phyloP scores from a whole-genome alignment of 345 rosid species.

The Turnera subulata region DNA sequence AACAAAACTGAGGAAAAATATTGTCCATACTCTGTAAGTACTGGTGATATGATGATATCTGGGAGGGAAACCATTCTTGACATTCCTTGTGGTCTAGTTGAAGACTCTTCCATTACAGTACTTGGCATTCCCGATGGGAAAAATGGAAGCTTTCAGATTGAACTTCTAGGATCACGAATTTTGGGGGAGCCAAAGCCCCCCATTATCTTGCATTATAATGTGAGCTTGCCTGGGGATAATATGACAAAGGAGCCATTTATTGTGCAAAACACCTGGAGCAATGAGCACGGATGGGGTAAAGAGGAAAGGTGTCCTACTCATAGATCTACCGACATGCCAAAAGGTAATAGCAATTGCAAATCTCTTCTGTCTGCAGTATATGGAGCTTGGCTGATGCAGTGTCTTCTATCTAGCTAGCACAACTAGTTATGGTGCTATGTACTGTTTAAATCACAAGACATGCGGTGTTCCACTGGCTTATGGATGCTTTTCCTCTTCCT shows the following conservation, averaged over 20 bases:
- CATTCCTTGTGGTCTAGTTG: constrained; percentile 71
- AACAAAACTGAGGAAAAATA: constrained; percentile 26
- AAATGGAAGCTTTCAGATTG: constrained; percentile 53
- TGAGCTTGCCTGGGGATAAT: constrained; percentile 55
- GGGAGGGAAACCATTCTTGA: constrained; percentile 39
- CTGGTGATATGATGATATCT: constrained; percentile 21
- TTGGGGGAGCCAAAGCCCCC: constrained; percentile 41
- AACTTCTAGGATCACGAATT: constrained; percentile 46
- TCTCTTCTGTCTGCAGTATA: background rate
- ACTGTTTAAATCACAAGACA: too few species aligned
- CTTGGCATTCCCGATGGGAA: constrained; percentile 65
- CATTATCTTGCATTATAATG: constrained; percentile 56
- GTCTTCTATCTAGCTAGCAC: too few species aligned
- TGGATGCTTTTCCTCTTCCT: too few species aligned
- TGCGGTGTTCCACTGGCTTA: too few species aligned
- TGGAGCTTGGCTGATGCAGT: too few species aligned
- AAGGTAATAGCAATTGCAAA: constrained; percentile 39
- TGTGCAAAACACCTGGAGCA: constrained; percentile 70
- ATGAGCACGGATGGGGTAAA: constrained; percentile 69
- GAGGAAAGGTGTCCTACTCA: constrained; percentile 58
- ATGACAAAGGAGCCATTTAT: constrained; percentile 60
- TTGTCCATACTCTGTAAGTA: constrained; percentile 55
- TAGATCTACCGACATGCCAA: constrained; percentile 36
- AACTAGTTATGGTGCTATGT: too few species aligned
- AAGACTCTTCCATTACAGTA: constrained; percentile 73